Base-by-base conservation (phyloP, 352 stramenopile genomes). In the Phytopythium cucurbitacearum region DNA sequence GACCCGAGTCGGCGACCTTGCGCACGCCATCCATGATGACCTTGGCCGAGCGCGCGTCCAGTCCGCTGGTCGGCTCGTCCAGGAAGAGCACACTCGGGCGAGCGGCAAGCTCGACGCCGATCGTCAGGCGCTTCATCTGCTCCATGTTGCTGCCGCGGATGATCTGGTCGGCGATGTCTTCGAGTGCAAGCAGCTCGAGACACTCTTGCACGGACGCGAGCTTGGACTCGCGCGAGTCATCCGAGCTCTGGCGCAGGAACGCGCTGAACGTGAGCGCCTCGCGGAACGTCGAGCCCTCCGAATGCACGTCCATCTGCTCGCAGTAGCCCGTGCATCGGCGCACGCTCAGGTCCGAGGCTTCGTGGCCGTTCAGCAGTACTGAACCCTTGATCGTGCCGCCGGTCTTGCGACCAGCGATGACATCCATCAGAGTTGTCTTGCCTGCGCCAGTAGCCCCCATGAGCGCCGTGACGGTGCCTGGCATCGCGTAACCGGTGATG, bases 381-480 rank as follows among this genome's bases (percentile, higher is more conserved):
- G 87, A 60, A 2, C 89, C 89, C 6, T 60, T 56, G 57, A 94
- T 85, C 9, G 52, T 78, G 28, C 95, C 94, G 12, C 60, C 74
- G 0, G 53, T 65, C 69, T 98, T 98, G 11, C 95, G 76, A 16
- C 95, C 71, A 3, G 93, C 89, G 51, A 98, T 94, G 7, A 98
- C 93, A 64, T 99, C 94, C 68, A 97, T 94, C 1, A 98, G 62
- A 5, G 95, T 98, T 12, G 92, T 97, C 61, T 98, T 98, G 15
- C 93, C 90, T 21, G 87, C 82, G 34, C 85, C 84, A 32, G 71
- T 80, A 0, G 74, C 83, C 8, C 83, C 82, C 76, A 91, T 91
- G 2, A 93, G 50, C 9, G 82, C 82, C 3, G 77, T 86, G 42
- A 91, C 82, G 0, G 62, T 70, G 0, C 83, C 82, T 15, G 80